These are phyloP conservation scores for Plasmopara viticola DNA, from an alignment of 352 stramenopile species.

Conservation along the genomic window DNA sequence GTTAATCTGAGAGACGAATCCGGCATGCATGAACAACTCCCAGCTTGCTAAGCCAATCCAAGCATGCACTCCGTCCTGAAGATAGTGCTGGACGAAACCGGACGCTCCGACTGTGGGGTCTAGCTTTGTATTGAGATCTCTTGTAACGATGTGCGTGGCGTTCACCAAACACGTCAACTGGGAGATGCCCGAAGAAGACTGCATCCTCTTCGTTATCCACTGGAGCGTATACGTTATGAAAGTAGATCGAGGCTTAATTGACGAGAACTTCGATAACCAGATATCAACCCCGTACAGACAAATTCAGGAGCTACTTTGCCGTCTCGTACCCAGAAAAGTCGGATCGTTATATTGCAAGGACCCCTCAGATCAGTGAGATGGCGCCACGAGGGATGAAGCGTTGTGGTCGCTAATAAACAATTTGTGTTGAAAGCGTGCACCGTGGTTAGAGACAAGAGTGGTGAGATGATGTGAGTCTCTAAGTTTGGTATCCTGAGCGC, in stretches of 20 bases:
- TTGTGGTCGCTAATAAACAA: not conserved
- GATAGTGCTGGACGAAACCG: not conserved
- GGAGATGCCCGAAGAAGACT: not conserved
- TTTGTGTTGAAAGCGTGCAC: not conserved
- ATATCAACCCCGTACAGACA: not conserved
- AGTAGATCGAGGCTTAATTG: not conserved
- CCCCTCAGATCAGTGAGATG: not conserved
- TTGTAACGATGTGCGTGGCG: not conserved
- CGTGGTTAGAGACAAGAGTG: not conserved
- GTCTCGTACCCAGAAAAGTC: not conserved
- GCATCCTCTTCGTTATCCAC: not conserved
- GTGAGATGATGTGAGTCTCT: not conserved
- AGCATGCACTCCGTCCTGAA: not conserved
- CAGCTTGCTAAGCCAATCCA: not conserved
- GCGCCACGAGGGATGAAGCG: not conserved
- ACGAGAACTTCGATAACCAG: not conserved
- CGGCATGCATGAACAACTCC: not conserved
- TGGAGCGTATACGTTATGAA: not conserved
- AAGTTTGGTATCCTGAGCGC: not conserved
- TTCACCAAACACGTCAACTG: not conserved
- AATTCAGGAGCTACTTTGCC: not conserved
- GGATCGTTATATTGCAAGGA: not conserved
- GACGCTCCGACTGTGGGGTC: not conserved
- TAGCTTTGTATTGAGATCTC: not conserved
- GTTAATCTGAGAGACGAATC: not conserved